These are phyloP conservation scores for Huntiella moniliformis DNA, from an alignment of 2,329 filamentous ascomycete species.

Conservation along the genomic window DNA sequence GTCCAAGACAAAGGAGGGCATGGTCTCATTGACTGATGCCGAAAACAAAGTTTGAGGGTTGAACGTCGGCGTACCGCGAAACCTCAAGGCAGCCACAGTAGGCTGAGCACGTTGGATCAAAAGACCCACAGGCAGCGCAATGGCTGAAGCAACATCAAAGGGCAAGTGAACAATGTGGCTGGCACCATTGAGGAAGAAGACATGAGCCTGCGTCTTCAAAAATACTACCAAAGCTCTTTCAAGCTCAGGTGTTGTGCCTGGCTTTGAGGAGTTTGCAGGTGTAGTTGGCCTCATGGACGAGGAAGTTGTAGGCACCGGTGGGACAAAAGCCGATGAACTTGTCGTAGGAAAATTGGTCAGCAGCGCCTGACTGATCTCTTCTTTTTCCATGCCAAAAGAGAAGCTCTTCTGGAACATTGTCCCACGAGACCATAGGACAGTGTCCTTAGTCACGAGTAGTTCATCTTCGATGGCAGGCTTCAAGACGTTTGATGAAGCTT, in stretches of 20 bases:
- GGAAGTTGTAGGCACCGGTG: not conserved
- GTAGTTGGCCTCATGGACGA: not conserved
- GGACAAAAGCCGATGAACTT: not conserved
- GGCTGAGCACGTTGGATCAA: conserved; percentile 49
- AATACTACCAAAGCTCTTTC: conserved; percentile 66
- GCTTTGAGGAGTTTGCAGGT: conserved; percentile 3
- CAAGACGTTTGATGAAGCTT: conserved; percentile 19
- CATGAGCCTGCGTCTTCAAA: conserved; percentile 77
- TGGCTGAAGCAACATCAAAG: conserved; percentile 79
- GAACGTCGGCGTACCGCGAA: conserved; percentile 58
- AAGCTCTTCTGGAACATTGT: conserved; percentile 71
- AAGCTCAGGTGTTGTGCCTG: not conserved
- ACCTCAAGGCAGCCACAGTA: conserved; percentile 18
- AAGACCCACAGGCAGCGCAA: conserved; percentile 64
- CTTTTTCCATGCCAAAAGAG: conserved; percentile 70
- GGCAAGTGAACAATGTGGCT: conserved; percentile 83
- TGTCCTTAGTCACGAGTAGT: conserved; percentile 52
- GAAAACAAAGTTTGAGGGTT: conserved; percentile 31
- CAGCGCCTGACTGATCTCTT: conserved; percentile 68
- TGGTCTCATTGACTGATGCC: conserved; percentile 29
- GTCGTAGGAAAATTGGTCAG: conserved; percentile 55
- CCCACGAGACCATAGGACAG: conserved; percentile 78
- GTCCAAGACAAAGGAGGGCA: conserved; percentile 33
- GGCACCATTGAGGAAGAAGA: conserved; percentile 76
- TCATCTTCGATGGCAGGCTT: conserved; percentile 48